phyloP scores from a whole-genome alignment of 306 rosid species.

The Trifolium pratense region DNA sequence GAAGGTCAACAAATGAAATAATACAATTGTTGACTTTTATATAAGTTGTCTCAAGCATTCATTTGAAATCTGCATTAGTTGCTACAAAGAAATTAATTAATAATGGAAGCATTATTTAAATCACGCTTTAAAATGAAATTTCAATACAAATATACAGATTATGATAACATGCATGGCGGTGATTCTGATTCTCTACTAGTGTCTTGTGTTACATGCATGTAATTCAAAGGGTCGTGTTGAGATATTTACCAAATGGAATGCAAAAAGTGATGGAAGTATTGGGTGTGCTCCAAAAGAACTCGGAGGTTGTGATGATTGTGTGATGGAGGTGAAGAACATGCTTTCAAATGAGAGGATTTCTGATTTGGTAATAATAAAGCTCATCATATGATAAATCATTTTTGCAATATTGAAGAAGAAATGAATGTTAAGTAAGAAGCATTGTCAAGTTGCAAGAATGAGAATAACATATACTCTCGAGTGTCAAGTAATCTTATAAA shows the following conservation, averaged over 20 bases:
- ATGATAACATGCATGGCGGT: slow-evolving; percentile 76
- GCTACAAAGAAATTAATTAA: slow-evolving; percentile 70
- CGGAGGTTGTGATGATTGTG: slow-evolving; percentile 63
- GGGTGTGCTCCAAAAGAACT: slow-evolving; percentile 62
- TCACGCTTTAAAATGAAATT: slow-evolving; percentile 53
- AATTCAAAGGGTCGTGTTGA: slow-evolving; percentile 31
- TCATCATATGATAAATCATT: slow-evolving; percentile 14
- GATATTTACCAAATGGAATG: slow-evolving; percentile 49
- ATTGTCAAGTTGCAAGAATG: slow-evolving; percentile 42
- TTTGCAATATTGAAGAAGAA: slow-evolving; percentile 18
- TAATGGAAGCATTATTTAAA: slow-evolving; percentile 44
- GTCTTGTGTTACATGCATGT: slow-evolving; percentile 30
- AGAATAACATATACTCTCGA: slow-evolving; percentile 60
- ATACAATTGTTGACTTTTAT: slow-evolving; percentile 70
- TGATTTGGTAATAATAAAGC: slow-evolving; percentile 60
- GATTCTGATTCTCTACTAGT: slow-evolving; percentile 39
- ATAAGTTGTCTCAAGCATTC: slow-evolving; percentile 69
- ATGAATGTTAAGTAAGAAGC: slow-evolving; percentile 35
- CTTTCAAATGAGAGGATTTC: slow-evolving; percentile 61
- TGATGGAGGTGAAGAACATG: slow-evolving; percentile 58
- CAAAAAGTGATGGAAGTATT: slow-evolving; percentile 51
- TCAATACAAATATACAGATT: slow-evolving; percentile 58
- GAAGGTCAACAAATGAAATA: slow-evolving; percentile 71
- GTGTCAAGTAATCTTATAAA: slow-evolving; percentile 44
- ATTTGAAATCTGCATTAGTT: slow-evolving; percentile 68